Base-by-base conservation (phyloP, 1,284 basidiomycete species). In the Butyriboletus pseudospeciosus region DNA sequence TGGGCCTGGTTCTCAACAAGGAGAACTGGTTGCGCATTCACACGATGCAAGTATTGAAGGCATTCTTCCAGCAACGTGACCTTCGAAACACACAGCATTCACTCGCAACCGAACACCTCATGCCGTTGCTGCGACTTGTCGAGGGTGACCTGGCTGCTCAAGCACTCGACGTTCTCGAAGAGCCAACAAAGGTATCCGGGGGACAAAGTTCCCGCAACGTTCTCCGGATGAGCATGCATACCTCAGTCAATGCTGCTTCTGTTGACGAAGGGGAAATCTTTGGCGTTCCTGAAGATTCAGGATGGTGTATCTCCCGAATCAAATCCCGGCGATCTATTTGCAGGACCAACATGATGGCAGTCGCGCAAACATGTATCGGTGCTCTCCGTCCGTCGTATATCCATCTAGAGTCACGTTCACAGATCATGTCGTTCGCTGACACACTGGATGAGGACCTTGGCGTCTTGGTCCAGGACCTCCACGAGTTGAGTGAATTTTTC, bases 131-230 rank as follows among this genome's bases (percentile, higher is more conserved):
- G 35, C 86, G 92, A 28, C 79, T 97, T 28, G 78, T 97, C 14
- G 87, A 90, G 59, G 92, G 90, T 3, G 90, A 94, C 62, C 80
- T 95, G 30, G 87, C 94, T 7, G 73, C 86, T 5, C 84, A 92
- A 59, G 94, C 94, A 1, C 79, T 98, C 43, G 93, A 96, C 47
- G 93, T 97, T 17, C 80, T 98, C 2, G 94, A 97, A 64, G 89
- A 94, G 64, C 93, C 92, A 0, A 83, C 92, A 67, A 82, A 81
- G 25, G 86, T 92, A 65, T 84, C 84, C 1, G 86, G 82, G 47
- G 87, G 90, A 17, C 84, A 84, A 38, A 79, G 86, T 5, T 89
- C 90, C 0, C 87, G 88, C 55, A 89, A 92, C 62, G 88, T 94
- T n/a, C 75, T 94, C 39, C 83, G 86, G 9, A 92, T 90, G 90